Conservation (phyloP, 2,329 filamentous ascomycete species). For the Colletotrichum scovillei region DNA sequence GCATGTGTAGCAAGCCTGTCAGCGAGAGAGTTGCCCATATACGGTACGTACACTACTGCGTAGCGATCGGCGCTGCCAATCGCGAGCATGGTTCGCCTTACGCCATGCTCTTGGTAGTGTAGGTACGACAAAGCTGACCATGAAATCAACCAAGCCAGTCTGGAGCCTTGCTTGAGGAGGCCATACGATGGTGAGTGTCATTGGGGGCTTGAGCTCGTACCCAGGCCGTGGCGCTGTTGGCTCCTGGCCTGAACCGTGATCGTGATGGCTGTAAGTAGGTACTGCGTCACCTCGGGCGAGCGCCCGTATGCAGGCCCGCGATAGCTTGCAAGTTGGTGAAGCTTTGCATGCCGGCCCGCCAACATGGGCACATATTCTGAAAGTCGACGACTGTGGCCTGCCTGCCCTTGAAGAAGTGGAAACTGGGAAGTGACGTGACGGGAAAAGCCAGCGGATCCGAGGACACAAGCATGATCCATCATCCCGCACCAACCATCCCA, state of each 20-base stretch:
- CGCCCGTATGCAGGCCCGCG: background rate
- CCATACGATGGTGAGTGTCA: background rate
- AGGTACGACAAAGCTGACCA: background rate
- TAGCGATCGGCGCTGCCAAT: background rate
- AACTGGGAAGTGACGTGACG: background rate
- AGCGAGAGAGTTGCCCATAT: background rate
- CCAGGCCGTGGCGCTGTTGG: background rate
- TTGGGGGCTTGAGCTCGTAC: background rate
- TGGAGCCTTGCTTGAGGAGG: background rate
- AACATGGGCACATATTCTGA: background rate
- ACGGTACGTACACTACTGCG: background rate
- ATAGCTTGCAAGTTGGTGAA: background rate
- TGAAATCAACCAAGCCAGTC: background rate
- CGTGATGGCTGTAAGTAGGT: background rate
- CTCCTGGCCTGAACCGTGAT: background rate
- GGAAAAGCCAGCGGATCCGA: background rate
- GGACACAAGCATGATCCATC: conserved; percentile 15
- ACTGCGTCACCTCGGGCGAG: background rate
- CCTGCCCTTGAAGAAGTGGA: background rate
- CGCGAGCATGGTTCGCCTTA: background rate
- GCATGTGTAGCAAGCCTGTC: conserved; percentile 6
- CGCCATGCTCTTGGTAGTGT: background rate
- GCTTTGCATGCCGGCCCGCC: background rate
- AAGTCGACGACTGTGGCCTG: background rate
- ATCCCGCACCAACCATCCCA: conserved; percentile 5